Evolutionary conservation across 495 filamentous ascomycete genomes (phyloP), one percentile per base, ranked within the genome.

Genomic region (Neurospora terricola): DNA sequence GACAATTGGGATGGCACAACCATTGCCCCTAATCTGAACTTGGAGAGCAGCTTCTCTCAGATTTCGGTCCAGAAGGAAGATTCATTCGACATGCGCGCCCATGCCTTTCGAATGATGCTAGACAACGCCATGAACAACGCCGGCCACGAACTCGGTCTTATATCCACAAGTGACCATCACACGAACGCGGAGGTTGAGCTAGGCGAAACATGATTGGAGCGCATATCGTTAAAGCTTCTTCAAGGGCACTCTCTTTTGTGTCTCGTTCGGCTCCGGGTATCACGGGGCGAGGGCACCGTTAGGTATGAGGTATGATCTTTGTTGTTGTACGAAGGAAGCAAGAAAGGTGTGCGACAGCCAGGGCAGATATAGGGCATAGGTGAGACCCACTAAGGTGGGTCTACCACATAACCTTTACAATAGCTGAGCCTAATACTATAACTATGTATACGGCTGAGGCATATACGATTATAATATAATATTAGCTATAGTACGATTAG

Each of bases 91-190:
- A 74, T 71, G 42, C 79, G 83, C 7, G 38, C 77, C 4, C 72
- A 74, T 4, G 83, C 82, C 0, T 85, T 79, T 37, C 73, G 59
- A 16, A 71, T 78, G 2, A 75, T 77, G 0, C 75, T 73, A 0
- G 73, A 76, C 4, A 82, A 81, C 39, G 76, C 81, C n/a, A 75
- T 73, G 21, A 74, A 75, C 5, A 69, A 74, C 2, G 6, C 69
- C 9, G 78, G 76, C 71, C 27, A 34, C 4, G 70, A 72, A 3
- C 75, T 85, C 38, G 72, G 71, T n/a, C 73, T 85, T 23, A 74
- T 85, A 40, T 82, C 80, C 12, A 84, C 83, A 0, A 79, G 78
- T 0, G 81, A 81, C 73, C 74, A 84, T 18, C 83, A 85, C 40
- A 80, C 80, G 5, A 72, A 40, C 14, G 8, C 74, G 4, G 83